phyloP scores from a whole-genome alignment of 139 green algal genomes.

The Tetraselmis chui region DNA sequence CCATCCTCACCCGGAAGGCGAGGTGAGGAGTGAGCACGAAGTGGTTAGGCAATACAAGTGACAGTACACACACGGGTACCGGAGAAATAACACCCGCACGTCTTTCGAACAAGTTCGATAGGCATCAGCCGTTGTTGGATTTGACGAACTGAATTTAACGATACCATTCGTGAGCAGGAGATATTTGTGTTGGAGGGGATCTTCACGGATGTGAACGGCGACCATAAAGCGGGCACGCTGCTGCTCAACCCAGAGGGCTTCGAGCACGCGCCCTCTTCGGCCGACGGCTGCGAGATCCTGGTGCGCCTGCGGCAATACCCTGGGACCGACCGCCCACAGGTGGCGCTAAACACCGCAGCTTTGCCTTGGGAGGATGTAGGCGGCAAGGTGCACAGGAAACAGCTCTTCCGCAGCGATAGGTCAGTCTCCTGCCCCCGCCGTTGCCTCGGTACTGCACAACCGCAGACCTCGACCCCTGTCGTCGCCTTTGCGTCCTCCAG shows the following conservation, averaged over 20 bases:
- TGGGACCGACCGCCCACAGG: background rate
- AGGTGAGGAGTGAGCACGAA: background rate
- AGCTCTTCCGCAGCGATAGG: background rate
- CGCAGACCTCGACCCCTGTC: no score
- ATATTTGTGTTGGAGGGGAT: background rate
- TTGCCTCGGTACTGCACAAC: no score
- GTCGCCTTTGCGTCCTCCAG: no score
- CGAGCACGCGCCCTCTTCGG: background rate
- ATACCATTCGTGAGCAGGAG: background rate
- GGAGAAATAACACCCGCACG: no score
- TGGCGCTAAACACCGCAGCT: background rate
- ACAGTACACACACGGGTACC: no score
- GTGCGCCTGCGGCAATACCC: background rate
- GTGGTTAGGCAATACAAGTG: no score
- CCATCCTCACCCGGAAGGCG: background rate
- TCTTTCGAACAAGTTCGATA: no score
- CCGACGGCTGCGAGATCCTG: background rate
- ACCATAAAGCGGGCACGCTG: background rate
- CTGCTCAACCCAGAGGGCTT: conserved; percentile 5
- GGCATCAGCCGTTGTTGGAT: no score
- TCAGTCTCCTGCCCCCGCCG: background rate
- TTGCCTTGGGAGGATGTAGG: background rate
- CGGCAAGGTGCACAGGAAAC: background rate
- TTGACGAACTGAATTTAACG: no score
- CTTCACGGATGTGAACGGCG: background rate